Evolutionary conservation across 139 green algal species (phyloP).

Genomic region (Pleodorina starrii): DNA sequence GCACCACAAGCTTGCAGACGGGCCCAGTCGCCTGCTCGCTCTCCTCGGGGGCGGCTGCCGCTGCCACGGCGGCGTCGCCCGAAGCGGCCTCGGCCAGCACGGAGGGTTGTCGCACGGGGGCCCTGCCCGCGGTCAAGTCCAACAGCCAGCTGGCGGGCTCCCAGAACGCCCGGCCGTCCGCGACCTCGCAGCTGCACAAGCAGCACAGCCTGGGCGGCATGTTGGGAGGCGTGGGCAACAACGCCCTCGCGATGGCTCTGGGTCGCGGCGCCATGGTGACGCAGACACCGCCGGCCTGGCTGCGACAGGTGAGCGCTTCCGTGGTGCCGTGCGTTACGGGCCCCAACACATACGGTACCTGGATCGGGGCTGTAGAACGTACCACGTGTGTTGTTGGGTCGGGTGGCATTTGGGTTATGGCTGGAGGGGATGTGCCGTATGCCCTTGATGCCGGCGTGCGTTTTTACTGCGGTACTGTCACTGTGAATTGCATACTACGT

Average conservation of each 20-base stretch:
- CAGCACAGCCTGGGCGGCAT: neutral
- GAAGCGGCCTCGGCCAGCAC: neutral
- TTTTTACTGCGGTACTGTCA: too few species aligned
- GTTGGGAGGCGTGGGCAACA: neutral
- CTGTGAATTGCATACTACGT: too few species aligned
- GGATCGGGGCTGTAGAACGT: too few species aligned
- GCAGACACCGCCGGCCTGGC: constrained; percentile 22
- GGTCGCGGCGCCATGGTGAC: neutral
- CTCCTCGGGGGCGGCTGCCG: neutral
- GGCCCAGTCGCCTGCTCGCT: neutral
- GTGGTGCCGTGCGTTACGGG: neutral
- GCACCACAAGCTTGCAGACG: neutral
- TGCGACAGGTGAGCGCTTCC: constrained; percentile 23
- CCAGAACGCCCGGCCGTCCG: neutral
- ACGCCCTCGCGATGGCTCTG: neutral
- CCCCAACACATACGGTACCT: too few species aligned
- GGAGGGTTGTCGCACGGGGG: neutral
- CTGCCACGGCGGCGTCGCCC: neutral
- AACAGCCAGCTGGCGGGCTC: neutral
- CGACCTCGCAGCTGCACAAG: constrained; percentile 19
- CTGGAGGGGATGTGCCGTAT: too few species aligned
- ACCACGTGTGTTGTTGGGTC: too few species aligned
- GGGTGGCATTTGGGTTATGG: too few species aligned
- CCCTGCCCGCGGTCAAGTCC: neutral
- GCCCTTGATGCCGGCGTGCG: too few species aligned